Evolutionary conservation across 805 yeast genomes (phyloP).

Genomic region (Schwanniomyces vanrijiae): DNA sequence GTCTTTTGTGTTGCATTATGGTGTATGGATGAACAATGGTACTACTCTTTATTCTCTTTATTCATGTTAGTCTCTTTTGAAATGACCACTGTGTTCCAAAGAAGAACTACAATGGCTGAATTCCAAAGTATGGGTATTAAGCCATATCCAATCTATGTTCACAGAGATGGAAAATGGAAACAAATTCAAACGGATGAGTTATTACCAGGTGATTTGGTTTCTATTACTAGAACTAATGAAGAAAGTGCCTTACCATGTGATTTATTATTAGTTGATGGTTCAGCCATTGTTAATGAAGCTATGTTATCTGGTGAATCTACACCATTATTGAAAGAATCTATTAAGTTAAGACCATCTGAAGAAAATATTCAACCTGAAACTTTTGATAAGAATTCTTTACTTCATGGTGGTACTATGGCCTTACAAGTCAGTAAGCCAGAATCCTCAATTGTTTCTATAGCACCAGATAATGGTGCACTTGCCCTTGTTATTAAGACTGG

Average conservation of each 20-base stretch:
- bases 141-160: conserved; percentile 77
- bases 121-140: conserved; percentile 97
- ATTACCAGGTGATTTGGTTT: conserved; percentile 89
- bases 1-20: conserved; percentile 92
- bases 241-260: conserved; percentile 96
- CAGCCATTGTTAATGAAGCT: conserved; percentile 96
- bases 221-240: conserved; percentile 83
- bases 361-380: conserved; percentile 76
- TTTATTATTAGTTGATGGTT: conserved; percentile 78
- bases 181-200: conserved; percentile 69
- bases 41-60: conserved; percentile 84
- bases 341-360: conserved; percentile 72
- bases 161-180: conserved; percentile 70
- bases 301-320: conserved; percentile 99
- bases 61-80: conserved; percentile 93
- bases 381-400: conserved; percentile 80
- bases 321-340: conserved; percentile 90
- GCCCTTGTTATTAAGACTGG: conserved; percentile 93
- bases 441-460: conserved; percentile 47
- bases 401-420: conserved; percentile 96
- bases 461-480: conserved; percentile 91
- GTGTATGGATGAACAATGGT: conserved; percentile 97
- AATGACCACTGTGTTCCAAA: conserved; percentile 91
- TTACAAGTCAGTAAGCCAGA: conserved; percentile 82
- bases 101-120: conserved; percentile 91